A percentile compares a stretch with the other conserved stretches of the same genome.
These are phyloP conservation scores for Geotrichum histeridarum DNA, from an alignment of 1,139 yeast species.

Conservation along the genomic window DNA sequence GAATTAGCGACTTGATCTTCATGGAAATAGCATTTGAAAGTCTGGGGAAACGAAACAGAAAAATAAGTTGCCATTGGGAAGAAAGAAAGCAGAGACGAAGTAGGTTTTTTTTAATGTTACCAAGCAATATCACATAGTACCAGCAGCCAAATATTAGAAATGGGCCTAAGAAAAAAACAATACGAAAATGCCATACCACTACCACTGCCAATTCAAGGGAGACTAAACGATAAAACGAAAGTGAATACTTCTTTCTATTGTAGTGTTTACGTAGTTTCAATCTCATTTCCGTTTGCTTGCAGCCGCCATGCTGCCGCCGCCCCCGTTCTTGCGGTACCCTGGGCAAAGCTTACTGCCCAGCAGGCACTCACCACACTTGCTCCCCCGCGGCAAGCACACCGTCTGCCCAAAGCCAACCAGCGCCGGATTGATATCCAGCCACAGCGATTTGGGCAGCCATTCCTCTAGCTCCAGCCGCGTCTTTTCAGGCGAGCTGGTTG, in stretches of 20 bases:
- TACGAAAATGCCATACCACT: too few relatives aligned
- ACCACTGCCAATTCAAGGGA: too few relatives aligned
- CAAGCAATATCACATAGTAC: too few relatives aligned
- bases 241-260: too few relatives aligned
- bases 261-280: too few relatives aligned
- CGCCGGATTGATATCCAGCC: conserved; percentile 82
- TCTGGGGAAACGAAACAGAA: neutral
- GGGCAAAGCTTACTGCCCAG: conserved; percentile 53
- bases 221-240: neutral
- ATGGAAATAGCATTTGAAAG: neutral
- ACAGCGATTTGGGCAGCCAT: conserved; percentile 68
- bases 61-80: neutral
- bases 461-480: conserved; percentile 63
- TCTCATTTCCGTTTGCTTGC: neutral
- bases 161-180: too few relatives aligned
- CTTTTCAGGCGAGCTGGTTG: conserved; percentile 53
- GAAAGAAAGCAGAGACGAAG: neutral
- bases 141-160: too few relatives aligned
- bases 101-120: too few relatives aligned
- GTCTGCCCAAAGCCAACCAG: conserved; percentile 93
- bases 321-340: conserved; percentile 29
- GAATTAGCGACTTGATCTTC: neutral
- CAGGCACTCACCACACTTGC: conserved; percentile 71
- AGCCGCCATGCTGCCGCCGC: conserved; percentile 1
- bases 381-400: conserved; percentile 68